A percentile compares a stretch with the other conserved stretches of the same genome.
phyloP scores from a whole-genome alignment of 148 eudicot species.

The Linanthus parryae region DNA sequence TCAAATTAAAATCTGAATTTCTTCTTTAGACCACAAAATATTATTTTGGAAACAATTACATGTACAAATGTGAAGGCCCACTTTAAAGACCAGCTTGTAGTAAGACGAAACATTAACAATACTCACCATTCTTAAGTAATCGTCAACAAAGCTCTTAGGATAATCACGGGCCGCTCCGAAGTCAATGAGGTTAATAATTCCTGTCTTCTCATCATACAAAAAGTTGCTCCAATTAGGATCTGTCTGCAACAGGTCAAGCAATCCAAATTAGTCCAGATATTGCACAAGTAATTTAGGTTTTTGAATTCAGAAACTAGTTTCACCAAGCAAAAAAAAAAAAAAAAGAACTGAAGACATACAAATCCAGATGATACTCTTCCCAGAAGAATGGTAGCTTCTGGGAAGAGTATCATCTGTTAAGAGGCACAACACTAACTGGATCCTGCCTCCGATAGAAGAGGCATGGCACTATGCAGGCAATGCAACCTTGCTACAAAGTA shows the following conservation, averaged over 20 bases:
- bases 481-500: no score
- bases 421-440: no score
- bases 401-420: no score
- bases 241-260: conserved; percentile 53
- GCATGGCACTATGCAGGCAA: no score
- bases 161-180: conserved; percentile 92
- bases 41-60: background rate
- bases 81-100: background rate
- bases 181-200: conserved; percentile 77
- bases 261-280: no score
- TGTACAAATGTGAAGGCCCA: background rate
- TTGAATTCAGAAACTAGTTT: no score
- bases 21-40: background rate
- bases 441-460: no score
- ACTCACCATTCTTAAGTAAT: conserved; percentile 84
- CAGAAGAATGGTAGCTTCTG: no score
- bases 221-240: conserved; percentile 98
- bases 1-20: background rate
- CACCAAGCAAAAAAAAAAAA: no score
- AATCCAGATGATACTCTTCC: no score
- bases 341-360: no score
- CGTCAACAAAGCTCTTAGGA: conserved; percentile 78
- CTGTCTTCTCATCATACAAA: conserved; percentile 55
- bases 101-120: conserved; percentile 9
- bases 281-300: no score